phyloP scores from a whole-genome alignment of 208 protist genomes.

The Trypanosoma rangeli region DNA sequence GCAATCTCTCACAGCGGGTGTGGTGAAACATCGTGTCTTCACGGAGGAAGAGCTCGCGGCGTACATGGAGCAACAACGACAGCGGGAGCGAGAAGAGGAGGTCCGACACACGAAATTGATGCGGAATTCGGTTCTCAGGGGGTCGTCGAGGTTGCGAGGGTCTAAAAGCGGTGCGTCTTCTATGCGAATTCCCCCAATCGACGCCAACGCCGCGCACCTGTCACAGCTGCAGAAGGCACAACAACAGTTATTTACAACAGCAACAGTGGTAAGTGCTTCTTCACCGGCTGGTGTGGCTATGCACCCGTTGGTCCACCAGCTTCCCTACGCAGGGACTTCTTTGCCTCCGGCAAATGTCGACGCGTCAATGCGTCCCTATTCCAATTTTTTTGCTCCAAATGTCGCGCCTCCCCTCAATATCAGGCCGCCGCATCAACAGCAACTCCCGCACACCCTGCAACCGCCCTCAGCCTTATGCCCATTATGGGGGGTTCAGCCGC shows the following conservation, averaged over 20 bases:
- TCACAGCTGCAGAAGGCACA: not conserved
- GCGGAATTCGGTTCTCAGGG: not conserved
- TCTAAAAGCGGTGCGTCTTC: not conserved
- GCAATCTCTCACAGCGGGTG: constrained; percentile 1
- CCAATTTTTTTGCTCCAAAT: not conserved
- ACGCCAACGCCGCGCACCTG: not conserved
- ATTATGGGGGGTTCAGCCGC: constrained; percentile 5
- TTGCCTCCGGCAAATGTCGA: not conserved
- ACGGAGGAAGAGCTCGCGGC: constrained; percentile 33
- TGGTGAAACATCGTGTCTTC: constrained; percentile 37
- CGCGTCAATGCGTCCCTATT: constrained; percentile 5
- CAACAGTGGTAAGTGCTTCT: not conserved
- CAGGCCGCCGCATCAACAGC: constrained; percentile 31
- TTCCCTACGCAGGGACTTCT: not conserved
- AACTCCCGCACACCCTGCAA: constrained; percentile 11
- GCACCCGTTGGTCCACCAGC: not conserved
- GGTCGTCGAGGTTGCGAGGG: not conserved
- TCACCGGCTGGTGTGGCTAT: not conserved
- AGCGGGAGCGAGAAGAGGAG: constrained; percentile 18
- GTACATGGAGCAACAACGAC: constrained; percentile 27
- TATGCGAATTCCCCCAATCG: not conserved
- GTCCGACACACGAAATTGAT: not conserved
- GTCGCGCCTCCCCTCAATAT: not conserved
- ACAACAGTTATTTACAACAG: not conserved
- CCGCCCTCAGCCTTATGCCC: constrained; percentile 21